Conservation (phyloP, 2,329 filamentous ascomycete genomes). For the Knufia fluminis region DNA sequence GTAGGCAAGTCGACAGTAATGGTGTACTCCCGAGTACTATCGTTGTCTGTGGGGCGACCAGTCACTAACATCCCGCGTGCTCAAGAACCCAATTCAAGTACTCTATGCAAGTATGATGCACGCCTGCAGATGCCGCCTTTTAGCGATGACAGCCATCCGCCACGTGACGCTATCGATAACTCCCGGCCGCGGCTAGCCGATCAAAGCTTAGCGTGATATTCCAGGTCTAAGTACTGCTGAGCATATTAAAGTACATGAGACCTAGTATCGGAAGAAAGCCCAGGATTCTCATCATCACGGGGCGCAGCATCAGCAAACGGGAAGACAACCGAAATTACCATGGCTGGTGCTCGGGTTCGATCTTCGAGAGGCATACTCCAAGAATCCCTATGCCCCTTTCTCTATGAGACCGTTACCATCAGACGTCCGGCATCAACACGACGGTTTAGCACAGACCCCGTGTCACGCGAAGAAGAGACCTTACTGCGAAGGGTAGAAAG, state of each 20-base stretch:
- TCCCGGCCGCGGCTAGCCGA: background rate
- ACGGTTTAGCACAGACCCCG: too few species aligned
- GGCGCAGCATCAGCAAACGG: too few species aligned
- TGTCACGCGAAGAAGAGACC: too few species aligned
- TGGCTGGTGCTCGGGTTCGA: too few species aligned
- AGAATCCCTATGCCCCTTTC: constrained; percentile 9
- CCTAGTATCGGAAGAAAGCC: too few species aligned
- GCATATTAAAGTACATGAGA: too few species aligned
- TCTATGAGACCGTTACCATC: constrained; percentile 20
- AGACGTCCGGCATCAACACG: background rate
- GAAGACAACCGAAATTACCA: too few species aligned
- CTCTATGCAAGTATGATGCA: constrained; percentile 3
- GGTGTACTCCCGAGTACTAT: background rate
- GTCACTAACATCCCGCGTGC: background rate
- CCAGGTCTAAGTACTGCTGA: too few species aligned
- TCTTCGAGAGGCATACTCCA: too few species aligned
- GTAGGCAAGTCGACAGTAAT: background rate
- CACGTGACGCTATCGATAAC: background rate
- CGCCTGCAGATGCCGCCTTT: background rate
- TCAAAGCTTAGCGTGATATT: too few species aligned
- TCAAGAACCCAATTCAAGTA: background rate
- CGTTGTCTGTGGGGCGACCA: background rate
- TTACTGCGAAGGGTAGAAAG: background rate
- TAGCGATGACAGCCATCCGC: background rate
- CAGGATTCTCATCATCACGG: too few species aligned